These are phyloP conservation scores for Hsuehochloa calcarea DNA, from an alignment of 176 grass and related monocot genomes.

Conservation along the genomic window DNA sequence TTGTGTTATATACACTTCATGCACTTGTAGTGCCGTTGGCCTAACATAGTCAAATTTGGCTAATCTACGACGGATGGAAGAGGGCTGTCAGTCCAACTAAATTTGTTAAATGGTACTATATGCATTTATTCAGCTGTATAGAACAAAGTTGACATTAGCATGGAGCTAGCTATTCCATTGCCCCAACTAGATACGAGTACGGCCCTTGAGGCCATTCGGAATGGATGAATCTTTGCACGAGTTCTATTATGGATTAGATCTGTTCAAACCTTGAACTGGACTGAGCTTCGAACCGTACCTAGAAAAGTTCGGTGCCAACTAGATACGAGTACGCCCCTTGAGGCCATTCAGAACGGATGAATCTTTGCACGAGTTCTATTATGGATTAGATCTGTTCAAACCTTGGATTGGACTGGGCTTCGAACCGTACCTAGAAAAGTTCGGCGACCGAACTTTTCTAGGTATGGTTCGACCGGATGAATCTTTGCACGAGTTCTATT, in stretches of 20 bases:
- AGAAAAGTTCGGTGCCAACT: no score
- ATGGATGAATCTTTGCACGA: not conserved
- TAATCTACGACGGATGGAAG: not conserved
- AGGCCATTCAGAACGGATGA: no score
- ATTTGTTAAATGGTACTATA: not conserved
- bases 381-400: no score
- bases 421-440: no score
- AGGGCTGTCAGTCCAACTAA: not conserved
- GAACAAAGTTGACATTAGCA: not conserved
- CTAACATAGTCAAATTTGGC: not conserved
- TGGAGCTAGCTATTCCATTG: not conserved
- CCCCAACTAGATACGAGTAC: not conserved
- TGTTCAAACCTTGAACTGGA: no score
- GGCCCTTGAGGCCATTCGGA: not conserved
- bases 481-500: no score
- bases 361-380: no score
- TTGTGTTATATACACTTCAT: not conserved
- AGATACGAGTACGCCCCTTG: no score
- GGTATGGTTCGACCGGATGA: no score
- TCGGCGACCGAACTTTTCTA: no score
- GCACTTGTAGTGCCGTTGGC: not conserved
- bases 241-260: not conserved
- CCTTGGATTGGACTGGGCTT: no score
- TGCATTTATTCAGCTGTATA: not conserved
- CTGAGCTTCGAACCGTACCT: no score